These are phyloP conservation scores for Verticillium isaacii DNA, from an alignment of 2,329 filamentous ascomycete species.

Conservation along the genomic window DNA sequence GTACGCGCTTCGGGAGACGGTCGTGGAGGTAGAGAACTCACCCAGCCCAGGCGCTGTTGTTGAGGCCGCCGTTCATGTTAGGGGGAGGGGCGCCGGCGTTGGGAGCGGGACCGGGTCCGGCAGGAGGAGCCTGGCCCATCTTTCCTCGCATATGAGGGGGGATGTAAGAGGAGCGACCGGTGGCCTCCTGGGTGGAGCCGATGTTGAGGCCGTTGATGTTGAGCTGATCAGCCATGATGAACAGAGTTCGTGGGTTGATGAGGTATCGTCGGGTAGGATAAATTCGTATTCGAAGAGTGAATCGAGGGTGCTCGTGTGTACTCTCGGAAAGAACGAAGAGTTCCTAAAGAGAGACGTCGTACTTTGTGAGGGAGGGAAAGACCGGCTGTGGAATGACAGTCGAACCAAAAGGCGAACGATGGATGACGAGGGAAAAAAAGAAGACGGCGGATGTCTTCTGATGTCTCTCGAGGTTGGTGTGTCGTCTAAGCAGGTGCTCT, in stretches of 20 bases:
- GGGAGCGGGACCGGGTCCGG: conserved; percentile 24
- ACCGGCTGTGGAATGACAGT: conserved; percentile 9
- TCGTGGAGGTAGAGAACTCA: conserved; percentile 24
- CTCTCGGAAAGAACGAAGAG: conserved; percentile 21
- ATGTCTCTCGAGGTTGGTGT: conserved; percentile 26
- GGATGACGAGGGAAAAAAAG: conserved; percentile 1
- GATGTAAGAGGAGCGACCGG: conserved; percentile 66
- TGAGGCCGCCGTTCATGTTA: conserved; percentile 29
- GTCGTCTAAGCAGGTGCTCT: conserved; percentile 13
- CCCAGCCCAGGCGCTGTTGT: conserved; percentile 52
- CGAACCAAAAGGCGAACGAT: not conserved
- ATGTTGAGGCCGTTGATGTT: conserved; percentile 75
- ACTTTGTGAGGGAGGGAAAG: conserved; percentile 2
- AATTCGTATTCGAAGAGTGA: not conserved
- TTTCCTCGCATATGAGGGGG: conserved; percentile 75
- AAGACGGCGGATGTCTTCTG: conserved; percentile 25
- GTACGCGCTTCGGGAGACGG: too few relatives aligned
- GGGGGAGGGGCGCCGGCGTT: conserved; percentile 31
- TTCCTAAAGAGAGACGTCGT: conserved; percentile 5
- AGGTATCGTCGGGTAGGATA: conserved; percentile 4
- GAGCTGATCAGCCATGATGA: conserved; percentile 74
- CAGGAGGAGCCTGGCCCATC: conserved; percentile 27
- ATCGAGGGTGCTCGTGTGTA: conserved; percentile 9
- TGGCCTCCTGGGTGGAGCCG: conserved; percentile 38
- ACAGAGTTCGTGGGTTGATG: not conserved